Percentiles rank a stretch among this genome's conserved stretches.
phyloP scores from a whole-genome alignment of 352 stramenopile genomes.

The Phytophthora tentaculata region DNA sequence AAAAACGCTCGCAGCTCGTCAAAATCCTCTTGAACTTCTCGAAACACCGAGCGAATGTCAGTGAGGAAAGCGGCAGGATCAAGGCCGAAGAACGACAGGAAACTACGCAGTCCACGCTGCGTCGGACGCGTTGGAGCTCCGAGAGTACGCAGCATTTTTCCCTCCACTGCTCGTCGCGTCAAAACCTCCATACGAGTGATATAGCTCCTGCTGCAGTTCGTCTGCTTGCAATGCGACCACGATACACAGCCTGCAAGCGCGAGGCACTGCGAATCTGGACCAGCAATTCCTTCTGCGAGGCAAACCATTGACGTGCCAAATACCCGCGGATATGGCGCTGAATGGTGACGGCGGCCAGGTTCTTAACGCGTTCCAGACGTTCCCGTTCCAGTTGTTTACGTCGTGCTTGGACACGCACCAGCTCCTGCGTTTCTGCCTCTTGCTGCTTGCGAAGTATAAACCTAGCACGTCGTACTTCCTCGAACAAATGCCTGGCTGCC shows the following conservation, averaged over 20 bases:
- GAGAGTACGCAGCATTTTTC: conserved; percentile 60
- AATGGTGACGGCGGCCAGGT: conserved; percentile 69
- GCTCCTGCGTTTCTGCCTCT: conserved; percentile 71
- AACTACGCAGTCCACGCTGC: conserved; percentile 65
- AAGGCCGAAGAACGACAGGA: conserved; percentile 80
- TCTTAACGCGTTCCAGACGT: conserved; percentile 44
- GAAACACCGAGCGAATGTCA: conserved; percentile 64
- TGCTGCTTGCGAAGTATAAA: conserved; percentile 73
- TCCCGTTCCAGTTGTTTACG: conserved; percentile 59
- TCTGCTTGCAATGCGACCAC: conserved; percentile 68
- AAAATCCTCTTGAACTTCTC: conserved; percentile 79
- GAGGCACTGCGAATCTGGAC: conserved; percentile 52
- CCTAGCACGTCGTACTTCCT: conserved; percentile 61
- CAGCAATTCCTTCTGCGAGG: conserved; percentile 60
- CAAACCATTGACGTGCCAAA: conserved; percentile 58
- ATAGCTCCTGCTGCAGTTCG: conserved; percentile 74
- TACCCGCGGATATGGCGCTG: conserved; percentile 74
- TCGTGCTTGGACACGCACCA: conserved; percentile 57
- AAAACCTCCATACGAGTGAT: conserved; percentile 83
- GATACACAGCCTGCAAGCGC: conserved; percentile 74
- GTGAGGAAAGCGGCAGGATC: conserved; percentile 80
- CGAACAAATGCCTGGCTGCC: conserved; percentile 63
- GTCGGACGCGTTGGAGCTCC: conserved; percentile 64
- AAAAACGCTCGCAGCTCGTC: conserved; percentile 69
- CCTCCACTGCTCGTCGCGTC: conserved; percentile 62